phyloP scores from a whole-genome alignment of 306 rosid genomes.

The Lathyrus tuberosus region DNA sequence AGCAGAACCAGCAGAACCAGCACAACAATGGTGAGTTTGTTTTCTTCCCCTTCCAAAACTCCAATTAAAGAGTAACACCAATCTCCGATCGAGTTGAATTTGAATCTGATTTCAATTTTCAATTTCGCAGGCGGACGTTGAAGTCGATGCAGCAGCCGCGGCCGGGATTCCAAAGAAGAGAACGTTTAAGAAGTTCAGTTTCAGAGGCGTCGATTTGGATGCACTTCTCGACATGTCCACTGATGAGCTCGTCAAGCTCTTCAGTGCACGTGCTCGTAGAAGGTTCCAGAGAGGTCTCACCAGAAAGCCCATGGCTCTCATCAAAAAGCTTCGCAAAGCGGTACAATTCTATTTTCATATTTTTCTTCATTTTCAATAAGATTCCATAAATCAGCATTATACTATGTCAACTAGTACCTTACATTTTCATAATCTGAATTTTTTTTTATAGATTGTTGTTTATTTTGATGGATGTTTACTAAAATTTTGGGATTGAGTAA shows the following conservation, averaged over 20 bases:
- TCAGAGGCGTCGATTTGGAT: conserved; percentile 86
- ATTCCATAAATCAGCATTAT: not conserved
- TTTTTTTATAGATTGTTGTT: too few species aligned
- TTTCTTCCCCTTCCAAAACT: not conserved
- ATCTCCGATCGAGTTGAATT: not conserved
- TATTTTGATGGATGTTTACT: not conserved
- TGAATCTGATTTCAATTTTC: not conserved
- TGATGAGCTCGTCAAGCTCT: conserved; percentile 84
- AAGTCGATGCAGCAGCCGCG: conserved; percentile 63
- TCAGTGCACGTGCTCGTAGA: conserved; percentile 86
- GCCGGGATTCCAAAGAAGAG: conserved; percentile 83
- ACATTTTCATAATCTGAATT: too few species aligned
- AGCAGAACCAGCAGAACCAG: not conserved
- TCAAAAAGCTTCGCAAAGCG: conserved; percentile 97
- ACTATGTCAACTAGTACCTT: not conserved
- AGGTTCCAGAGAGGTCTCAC: conserved; percentile 94
- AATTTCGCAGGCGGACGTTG: conserved; percentile 70
- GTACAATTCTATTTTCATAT: not conserved
- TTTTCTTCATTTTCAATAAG: too few species aligned
- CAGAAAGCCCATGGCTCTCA: conserved; percentile 93
- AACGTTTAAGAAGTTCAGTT: conserved; percentile 89
- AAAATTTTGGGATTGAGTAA: too few species aligned
- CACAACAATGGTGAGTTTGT: not conserved
- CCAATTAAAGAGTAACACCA: not conserved
- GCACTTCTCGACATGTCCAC: conserved; percentile 93